Conservation (phyloP, 306 rosid species). For the Styphnolobium japonicum region DNA sequence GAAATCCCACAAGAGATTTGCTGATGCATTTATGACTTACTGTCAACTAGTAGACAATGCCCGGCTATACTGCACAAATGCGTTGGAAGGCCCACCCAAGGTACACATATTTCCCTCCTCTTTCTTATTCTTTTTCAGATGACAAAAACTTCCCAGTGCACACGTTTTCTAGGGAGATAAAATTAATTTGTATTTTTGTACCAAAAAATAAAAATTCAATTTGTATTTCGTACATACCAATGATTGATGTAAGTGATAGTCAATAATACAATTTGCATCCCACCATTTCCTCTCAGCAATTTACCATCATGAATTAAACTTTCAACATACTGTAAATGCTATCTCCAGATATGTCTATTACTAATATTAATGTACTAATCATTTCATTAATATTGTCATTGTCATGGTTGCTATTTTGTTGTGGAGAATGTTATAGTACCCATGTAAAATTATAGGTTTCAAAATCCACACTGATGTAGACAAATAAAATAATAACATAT, state of each 20-base stretch:
- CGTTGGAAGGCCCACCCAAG: slow-evolving; percentile 89
- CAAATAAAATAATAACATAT: too few species aligned
- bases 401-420: neutral
- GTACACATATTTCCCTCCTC: slow-evolving; percentile 35
- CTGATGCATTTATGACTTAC: slow-evolving; percentile 74
- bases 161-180: neutral
- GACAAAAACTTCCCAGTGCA: slow-evolving; percentile 14
- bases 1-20: slow-evolving; percentile 90
- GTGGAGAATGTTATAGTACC: too few species aligned
- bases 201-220: too few species aligned
- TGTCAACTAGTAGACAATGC: slow-evolving; percentile 81
- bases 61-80: slow-evolving; percentile 80
- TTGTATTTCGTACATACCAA: neutral
- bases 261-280: neutral
- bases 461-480: too few species aligned
- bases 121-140: neutral
- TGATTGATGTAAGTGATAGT: neutral
- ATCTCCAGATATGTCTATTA: neutral
- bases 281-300: neutral
- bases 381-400: neutral
- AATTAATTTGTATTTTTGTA: too few species aligned
- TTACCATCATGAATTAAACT: neutral
- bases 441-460: too few species aligned
- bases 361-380: neutral
- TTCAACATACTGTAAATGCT: neutral